Percentiles rank a stretch among this genome's conserved stretches.
phyloP scores from a whole-genome alignment of 768 basidiomycete genomes.

The Tephrocybe sp. region DNA sequence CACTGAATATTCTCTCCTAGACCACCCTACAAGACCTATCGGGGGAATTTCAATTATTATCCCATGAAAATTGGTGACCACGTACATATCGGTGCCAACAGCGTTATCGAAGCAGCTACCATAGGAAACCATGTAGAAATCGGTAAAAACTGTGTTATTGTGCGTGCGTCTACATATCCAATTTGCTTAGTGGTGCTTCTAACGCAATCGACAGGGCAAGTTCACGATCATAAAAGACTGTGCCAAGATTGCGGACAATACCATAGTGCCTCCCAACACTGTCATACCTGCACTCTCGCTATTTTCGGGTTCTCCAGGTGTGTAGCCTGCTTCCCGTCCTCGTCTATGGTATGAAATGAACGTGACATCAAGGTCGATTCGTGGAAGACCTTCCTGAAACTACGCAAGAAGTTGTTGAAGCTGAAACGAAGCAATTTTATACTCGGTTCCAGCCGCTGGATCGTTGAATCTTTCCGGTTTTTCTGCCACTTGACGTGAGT shows the following conservation, averaged over 20 bases:
- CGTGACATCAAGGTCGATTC: constrained; percentile 58
- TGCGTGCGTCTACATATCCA: constrained; percentile 50
- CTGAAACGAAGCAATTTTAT: constrained; percentile 82
- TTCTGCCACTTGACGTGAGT: background rate
- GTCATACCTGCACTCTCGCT: constrained; percentile 86
- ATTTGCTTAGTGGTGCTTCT: background rate
- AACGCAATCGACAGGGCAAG: constrained; percentile 63
- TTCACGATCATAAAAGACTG: constrained; percentile 97
- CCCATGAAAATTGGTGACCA: constrained; percentile 97
- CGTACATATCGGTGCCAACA: constrained; percentile 89
- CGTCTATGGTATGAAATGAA: constrained; percentile 1
- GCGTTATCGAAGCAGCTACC: constrained; percentile 89
- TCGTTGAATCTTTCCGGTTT: constrained; percentile 14
- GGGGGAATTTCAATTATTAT: constrained; percentile 93
- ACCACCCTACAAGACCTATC: constrained; percentile 87
- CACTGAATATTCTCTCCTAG: constrained; percentile 28
- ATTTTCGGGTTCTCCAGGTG: constrained; percentile 90
- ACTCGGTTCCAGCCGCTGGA: constrained; percentile 73
- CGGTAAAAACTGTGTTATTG: constrained; percentile 93
- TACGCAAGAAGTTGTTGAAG: constrained; percentile 88
- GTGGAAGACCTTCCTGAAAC: constrained; percentile 88
- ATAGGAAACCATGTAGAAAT: constrained; percentile 95
- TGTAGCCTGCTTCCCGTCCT: constrained; percentile 1
- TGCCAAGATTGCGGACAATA: constrained; percentile 84
- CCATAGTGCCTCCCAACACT: constrained; percentile 87